Percentiles rank a stretch among this genome's conserved stretches.
phyloP scores from a whole-genome alignment of 176 grass and related monocot genomes.

The Typha latifolia region DNA sequence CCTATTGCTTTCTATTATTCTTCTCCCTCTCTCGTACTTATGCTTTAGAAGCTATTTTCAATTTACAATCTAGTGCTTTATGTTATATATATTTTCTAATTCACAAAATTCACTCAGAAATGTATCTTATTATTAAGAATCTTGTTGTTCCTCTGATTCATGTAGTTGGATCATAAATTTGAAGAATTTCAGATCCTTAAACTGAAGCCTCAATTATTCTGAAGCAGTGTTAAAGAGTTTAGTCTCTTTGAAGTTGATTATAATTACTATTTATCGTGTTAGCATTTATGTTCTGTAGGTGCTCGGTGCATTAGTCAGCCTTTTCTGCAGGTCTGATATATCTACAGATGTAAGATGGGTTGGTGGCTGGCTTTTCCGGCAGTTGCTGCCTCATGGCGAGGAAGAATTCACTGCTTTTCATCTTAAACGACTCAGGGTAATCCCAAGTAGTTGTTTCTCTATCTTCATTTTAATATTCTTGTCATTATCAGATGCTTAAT shows the following conservation, averaged over 20 bases:
- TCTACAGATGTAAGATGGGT: constrained; percentile 76
- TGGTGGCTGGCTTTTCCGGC: constrained; percentile 94
- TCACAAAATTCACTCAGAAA: no score
- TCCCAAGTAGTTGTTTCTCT: not conserved
- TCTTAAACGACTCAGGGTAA: constrained; percentile 61
- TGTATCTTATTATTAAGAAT: no score
- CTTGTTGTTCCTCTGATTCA: no score
- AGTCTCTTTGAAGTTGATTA: not conserved
- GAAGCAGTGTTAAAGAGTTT: no score
- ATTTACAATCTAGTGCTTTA: no score
- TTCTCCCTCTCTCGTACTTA: not conserved
- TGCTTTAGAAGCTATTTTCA: not conserved
- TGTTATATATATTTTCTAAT: no score
- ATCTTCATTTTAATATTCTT: not conserved
- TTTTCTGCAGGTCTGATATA: constrained; percentile 81
- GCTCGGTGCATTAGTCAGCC: constrained; percentile 70
- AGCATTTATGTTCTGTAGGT: constrained; percentile 57
- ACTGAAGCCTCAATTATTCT: no score
- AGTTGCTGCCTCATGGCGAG: constrained; percentile 80
- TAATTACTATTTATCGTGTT: constrained; percentile 4
- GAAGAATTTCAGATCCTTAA: no score
- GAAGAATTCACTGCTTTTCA: constrained; percentile 76
- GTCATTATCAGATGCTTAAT: no score
- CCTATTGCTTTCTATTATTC: not conserved
- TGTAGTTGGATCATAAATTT: no score